A percentile compares a stretch with the other conserved stretches of the same genome.
These are phyloP conservation scores for Chaetothyriales sp. DNA, from an alignment of 2,329 filamentous ascomycete species.

Conservation along the genomic window DNA sequence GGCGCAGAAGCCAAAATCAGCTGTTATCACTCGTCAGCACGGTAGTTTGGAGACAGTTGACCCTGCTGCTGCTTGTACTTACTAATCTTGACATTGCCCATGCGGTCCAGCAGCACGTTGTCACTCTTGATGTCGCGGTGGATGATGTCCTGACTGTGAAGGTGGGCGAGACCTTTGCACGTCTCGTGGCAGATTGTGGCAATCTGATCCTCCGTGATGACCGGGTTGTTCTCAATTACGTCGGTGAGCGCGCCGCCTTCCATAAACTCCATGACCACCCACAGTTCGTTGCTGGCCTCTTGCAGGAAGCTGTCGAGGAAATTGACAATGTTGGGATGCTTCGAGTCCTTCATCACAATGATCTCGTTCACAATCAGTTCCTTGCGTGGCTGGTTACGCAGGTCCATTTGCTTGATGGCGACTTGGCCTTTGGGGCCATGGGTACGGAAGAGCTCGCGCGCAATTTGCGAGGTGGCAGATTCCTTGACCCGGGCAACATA, in stretches of 20 bases:
- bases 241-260: conserved; percentile 94
- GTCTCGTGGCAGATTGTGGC: conserved; percentile 96
- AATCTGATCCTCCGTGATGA: conserved; percentile 92
- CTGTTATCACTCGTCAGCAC: background rate
- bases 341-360: conserved; percentile 99
- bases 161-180: conserved; percentile 82
- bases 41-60: background rate
- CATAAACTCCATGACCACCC: conserved; percentile 99
- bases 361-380: conserved; percentile 99
- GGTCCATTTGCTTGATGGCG: conserved; percentile 98
- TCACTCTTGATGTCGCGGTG: conserved; percentile 99
- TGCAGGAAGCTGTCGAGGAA: conserved; percentile 93
- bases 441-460: conserved; percentile 60
- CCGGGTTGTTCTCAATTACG: conserved; percentile 93
- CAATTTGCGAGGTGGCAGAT: conserved; percentile 63
- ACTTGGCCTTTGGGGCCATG: conserved; percentile 77
- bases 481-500: conserved; percentile 96
- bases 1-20: conserved; percentile 92
- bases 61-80: conserved; percentile 28
- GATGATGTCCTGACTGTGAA: conserved; percentile 93
- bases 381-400: conserved; percentile 91
- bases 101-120: conserved; percentile 86
- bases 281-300: conserved; percentile 88
- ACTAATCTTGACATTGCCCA: conserved; percentile 97
- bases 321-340: conserved; percentile 97